phyloP scores from a whole-genome alignment of 306 rosid genomes.

The Hylodesmum podocarpum region DNA sequence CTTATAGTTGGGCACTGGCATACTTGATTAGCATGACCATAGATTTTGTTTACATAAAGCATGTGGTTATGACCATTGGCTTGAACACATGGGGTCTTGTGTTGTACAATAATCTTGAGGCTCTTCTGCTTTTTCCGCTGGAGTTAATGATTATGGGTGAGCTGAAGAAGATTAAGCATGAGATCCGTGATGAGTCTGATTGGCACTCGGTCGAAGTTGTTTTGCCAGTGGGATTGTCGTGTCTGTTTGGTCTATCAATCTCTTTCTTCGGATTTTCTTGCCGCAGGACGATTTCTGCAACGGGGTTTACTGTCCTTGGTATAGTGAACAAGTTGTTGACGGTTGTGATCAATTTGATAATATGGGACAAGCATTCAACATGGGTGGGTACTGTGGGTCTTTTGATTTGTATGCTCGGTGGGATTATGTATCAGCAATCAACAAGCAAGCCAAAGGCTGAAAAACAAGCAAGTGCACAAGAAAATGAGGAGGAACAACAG shows the following conservation, averaged over 20 bases:
- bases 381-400: constrained; percentile 79
- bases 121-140: constrained; percentile 76
- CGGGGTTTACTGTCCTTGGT: constrained; percentile 89
- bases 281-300: constrained; percentile 78
- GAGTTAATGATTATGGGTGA: constrained; percentile 83
- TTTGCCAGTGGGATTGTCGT: constrained; percentile 71
- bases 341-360: constrained; percentile 65
- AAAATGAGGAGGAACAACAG: constrained; percentile 55
- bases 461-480: constrained; percentile 39
- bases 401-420: constrained; percentile 76
- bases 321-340: constrained; percentile 83
- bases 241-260: constrained; percentile 71
- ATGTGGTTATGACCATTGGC: constrained; percentile 79
- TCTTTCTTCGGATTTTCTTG: constrained; percentile 93
- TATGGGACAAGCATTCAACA: constrained; percentile 88
- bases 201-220: constrained; percentile 66
- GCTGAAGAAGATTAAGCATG: constrained; percentile 72
- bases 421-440: constrained; percentile 75
- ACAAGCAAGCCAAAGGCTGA: constrained; percentile 60
- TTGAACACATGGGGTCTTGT: constrained; percentile 88
- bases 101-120: constrained; percentile 78
- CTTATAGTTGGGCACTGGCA: constrained; percentile 77
- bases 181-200: constrained; percentile 65
- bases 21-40: constrained; percentile 80
- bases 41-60: constrained; percentile 86